phyloP scores from a whole-genome alignment of 345 rosid species.

The Sisymbrium altissimum region DNA sequence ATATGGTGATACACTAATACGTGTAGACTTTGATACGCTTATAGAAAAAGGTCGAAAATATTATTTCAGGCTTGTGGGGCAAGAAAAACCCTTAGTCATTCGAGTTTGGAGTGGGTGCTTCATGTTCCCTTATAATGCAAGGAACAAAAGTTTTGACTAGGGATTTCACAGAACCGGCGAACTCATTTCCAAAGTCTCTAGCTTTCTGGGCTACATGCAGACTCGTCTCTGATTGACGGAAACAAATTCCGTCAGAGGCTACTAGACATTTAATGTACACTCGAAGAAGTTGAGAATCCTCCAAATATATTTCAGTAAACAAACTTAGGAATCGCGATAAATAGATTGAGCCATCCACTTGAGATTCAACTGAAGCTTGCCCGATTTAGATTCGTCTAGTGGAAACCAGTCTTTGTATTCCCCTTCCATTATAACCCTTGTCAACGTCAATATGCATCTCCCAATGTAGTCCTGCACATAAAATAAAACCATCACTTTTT shows the following conservation, averaged over 20 bases:
- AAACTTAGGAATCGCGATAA: constrained; percentile 61
- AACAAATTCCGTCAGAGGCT: constrained; percentile 1
- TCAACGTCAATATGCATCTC: constrained; percentile 92
- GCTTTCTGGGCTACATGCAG: not conserved
- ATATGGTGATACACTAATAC: not conserved
- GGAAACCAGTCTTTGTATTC: constrained; percentile 65
- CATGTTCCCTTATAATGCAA: not conserved
- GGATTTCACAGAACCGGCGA: not conserved
- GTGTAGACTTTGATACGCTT: not conserved
- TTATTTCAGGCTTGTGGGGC: not conserved
- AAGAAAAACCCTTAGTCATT: not conserved
- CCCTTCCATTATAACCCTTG: constrained; percentile 87
- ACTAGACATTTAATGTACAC: constrained; percentile 33
- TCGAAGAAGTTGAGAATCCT: constrained; percentile 12
- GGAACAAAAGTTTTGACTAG: not conserved
- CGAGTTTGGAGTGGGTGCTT: not conserved
- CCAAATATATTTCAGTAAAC: not conserved
- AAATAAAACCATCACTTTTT: not conserved
- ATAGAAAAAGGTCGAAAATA: not conserved
- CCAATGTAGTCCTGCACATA: constrained; percentile 80
- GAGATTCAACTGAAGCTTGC: constrained; percentile 60
- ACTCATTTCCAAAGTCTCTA: constrained; percentile 16
- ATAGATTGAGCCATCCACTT: constrained; percentile 94
- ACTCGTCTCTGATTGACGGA: constrained; percentile 17
- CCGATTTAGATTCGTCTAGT: constrained; percentile 70